Evolutionary conservation across 139 green algal genomes (phyloP).

Genomic region (Chlorella sp.): DNA sequence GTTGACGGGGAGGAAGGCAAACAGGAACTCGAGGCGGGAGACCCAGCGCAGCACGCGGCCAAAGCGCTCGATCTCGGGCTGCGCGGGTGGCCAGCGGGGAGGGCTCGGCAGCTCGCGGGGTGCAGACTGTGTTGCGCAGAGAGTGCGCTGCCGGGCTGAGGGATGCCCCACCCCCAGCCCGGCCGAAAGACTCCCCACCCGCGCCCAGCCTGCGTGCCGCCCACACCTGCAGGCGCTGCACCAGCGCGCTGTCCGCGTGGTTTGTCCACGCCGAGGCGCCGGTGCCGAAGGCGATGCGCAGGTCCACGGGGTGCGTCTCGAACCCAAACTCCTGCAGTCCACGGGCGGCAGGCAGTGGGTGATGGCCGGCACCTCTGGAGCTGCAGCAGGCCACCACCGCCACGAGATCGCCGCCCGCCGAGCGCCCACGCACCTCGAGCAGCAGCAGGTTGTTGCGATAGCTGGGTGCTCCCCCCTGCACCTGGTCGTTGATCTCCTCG

Average conservation of each 20-base stretch:
- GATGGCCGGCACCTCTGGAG: too few relatives aligned
- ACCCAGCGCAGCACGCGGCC: constrained; percentile 58
- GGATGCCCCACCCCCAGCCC: too few relatives aligned
- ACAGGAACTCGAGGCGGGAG: constrained; percentile 56
- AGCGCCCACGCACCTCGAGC: constrained; percentile 16
- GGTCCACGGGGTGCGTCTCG: constrained; percentile 53
- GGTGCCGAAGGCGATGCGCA: constrained; percentile 68
- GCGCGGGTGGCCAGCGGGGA: too few relatives aligned
- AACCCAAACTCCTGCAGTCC: constrained; percentile 53
- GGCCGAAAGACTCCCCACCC: too few relatives aligned
- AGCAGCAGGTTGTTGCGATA: constrained; percentile 72
- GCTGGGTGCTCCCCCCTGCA: constrained; percentile 63
- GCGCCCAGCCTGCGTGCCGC: too few relatives aligned
- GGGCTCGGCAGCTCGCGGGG: too few relatives aligned
- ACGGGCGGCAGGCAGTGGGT: too few relatives aligned
- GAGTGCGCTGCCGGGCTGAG: too few relatives aligned
- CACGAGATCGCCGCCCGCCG: too few relatives aligned
- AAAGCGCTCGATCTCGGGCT: constrained; percentile 63
- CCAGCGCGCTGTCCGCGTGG: constrained; percentile 51
- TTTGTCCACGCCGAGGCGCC: constrained; percentile 67
- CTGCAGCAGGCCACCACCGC: too few relatives aligned
- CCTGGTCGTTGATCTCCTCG: constrained; percentile 68
- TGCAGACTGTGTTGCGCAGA: too few relatives aligned
- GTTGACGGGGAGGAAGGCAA: constrained; percentile 67
- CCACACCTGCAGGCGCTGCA: constrained; percentile 35